Evolutionary conservation across 495 filamentous ascomycete species (phyloP).

Genomic region (Daldinia concentrica): DNA sequence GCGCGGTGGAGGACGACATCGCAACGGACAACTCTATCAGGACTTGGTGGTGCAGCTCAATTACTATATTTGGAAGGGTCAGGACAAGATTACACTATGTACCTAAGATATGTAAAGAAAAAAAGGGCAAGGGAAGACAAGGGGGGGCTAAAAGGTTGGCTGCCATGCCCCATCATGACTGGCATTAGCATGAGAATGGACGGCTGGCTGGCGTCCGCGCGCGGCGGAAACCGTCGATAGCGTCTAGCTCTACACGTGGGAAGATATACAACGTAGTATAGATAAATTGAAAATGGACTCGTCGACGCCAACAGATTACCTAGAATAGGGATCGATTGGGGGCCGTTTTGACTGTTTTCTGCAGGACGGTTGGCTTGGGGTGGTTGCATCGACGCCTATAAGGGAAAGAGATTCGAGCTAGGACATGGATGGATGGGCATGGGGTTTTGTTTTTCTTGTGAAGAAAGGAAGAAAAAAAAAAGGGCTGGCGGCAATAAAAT

Average conservation of each 20-base stretch:
- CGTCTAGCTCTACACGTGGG: conserved; percentile 36
- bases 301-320: conserved; percentile 17
- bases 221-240: conserved; percentile 30
- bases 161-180: conserved; percentile 1
- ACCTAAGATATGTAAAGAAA: not conserved
- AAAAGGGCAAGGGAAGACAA: not conserved
- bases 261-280: conserved; percentile 43
- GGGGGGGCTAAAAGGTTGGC: not conserved
- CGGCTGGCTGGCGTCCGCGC: conserved; percentile 22
- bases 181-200: conserved; percentile 4
- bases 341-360: conserved; percentile 36
- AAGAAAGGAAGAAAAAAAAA: not conserved
- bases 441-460: not conserved
- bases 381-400: conserved; percentile 34
- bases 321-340: conserved; percentile 42
- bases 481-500: conserved; percentile 38
- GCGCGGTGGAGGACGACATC: not conserved
- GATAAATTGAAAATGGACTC: conserved; percentile 21
- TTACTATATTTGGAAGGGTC: not conserved
- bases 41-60: not conserved
- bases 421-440: not conserved
- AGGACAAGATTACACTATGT: not conserved
- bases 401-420: conserved; percentile 44
- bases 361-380: conserved; percentile 25
- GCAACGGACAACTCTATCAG: conserved; percentile 13